Percentiles rank a stretch among this genome's conserved stretches.
These are phyloP conservation scores for Eucommia ulmoides DNA, from an alignment of 257 asterid species.

Conservation along the genomic window DNA sequence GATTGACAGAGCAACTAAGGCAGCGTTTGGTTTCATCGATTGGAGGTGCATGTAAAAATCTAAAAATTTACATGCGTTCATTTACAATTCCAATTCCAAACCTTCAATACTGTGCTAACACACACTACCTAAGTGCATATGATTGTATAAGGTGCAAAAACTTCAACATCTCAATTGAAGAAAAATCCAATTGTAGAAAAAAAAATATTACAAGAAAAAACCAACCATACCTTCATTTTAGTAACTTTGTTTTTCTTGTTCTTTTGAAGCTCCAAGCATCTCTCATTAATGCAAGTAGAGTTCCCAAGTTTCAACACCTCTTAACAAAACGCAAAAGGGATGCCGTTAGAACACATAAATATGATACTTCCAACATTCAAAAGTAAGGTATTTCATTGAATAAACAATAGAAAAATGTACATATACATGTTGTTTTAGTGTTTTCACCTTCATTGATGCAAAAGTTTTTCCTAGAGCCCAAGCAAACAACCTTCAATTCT, in stretches of 20 bases:
- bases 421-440: neutral
- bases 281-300: constrained; percentile 65
- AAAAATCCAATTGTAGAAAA: neutral
- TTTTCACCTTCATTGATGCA: constrained; percentile 83
- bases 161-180: neutral
- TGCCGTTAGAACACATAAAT: neutral
- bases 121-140: too few species aligned
- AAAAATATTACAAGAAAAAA: neutral
- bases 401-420: neutral
- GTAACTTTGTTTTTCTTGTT: constrained; percentile 42
- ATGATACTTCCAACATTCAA: neutral
- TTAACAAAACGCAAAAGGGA: constrained; percentile 20
- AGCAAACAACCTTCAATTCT: constrained; percentile 66
- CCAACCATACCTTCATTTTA: constrained; percentile 48
- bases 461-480: constrained; percentile 88
- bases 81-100: too few species aligned
- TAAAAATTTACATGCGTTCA: too few species aligned
- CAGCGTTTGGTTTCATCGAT: too few species aligned
- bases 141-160: neutral
- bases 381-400: neutral
- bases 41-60: too few species aligned
- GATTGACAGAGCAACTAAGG: too few species aligned
- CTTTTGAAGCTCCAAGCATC: constrained; percentile 90
- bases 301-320: constrained; percentile 71
- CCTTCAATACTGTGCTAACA: too few species aligned